Evolutionary conservation across 2,329 filamentous ascomycete genomes (phyloP), one percentile per base, ranked within the genome.

Genomic region (Sporothrix pseudoabietina): DNA sequence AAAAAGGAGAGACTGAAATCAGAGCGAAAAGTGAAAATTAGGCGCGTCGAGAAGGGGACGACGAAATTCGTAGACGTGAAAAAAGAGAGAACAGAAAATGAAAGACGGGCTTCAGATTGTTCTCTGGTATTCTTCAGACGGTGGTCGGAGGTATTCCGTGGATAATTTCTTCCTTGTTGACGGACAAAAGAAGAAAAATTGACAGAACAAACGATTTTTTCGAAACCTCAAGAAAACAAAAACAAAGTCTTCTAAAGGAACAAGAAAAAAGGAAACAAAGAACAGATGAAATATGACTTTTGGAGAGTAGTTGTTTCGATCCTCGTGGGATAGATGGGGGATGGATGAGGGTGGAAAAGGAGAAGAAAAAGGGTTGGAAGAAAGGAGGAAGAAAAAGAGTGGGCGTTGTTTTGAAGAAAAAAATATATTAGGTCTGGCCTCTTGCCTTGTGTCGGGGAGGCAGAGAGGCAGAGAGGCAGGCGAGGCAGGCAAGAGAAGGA

Each of bases 161-260:
- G 7, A 41, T 55, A 5, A 63, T 68, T 76, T 74, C 74, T 74
- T 73, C 75, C 71, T 72, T 69, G 66, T 69, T 69, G 66, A 30
- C 52, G 69, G 65, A 72, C 44, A 71, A 75, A 75, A 73, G 72
- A 74, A 72, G 52, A 68, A 71, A 73, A 74, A 57, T 55, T 52
- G 71, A 77, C 77, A 77, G 77, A 77, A 78, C 77, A 77, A 73
- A 74, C 32, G 19, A 22, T 75, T 78, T 49, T 80, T 78, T 81
- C 80, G 80, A 77, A 80, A 82, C 79, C 83, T 84, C 81, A 83
- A 83, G 79, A 81, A 80, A 79, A 79, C 79, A 77, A 81, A 80
- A 80, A 80, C 79, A 77, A 77, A 79, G 78, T 82, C 83, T 84
- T 85, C 81, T 79, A 82, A 83, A 84, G 82, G 80, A 80, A 82